Base-by-base conservation (phyloP, 2,329 filamentous ascomycete genomes). In the Colletotrichum chrysophilum region DNA sequence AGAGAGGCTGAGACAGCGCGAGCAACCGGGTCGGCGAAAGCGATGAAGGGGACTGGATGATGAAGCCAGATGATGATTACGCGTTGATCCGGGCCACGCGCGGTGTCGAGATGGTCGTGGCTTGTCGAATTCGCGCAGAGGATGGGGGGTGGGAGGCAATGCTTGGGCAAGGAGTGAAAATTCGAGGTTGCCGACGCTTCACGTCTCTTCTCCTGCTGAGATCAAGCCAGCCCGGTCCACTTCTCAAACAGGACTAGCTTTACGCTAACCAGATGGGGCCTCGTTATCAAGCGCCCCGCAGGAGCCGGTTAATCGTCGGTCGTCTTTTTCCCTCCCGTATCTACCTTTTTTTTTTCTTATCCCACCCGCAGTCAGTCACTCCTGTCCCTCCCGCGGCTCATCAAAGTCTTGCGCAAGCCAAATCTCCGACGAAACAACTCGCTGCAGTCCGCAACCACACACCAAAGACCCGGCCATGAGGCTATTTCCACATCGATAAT, bases 181-280 rank as follows among this genome's bases (percentile, higher is more conserved):
- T 86, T 87, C 85, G 82, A 86, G 83, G 85, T 86, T 82, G 81
- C 84, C 66, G 66, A 74, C 71, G 70, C 67, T 76, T 71, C 73
- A 72, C 67, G 68, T 69, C 68, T 83, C 43, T 52, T 52, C 43
- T 52, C 43, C 43, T 52, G 43, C 43, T 52, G 43, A 85, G 82
- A 85, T 82, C 81, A 80, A 80, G 81, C 81, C 84, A 82, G 80
- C 80, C 81, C 80, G 78, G 80, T 58, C 80, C 79, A 80, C 79
- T 30, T 66, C 82, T 81, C 79, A 82, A 83, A 83, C 79, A 70
- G 82, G 82, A 79, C 80, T 86, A 85, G 84, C 78, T 78, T 62
- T 14, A 56, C 61, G 75, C 85, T 85, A 85, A 68, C 83, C 81
- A 28, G 13, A 77, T 85, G 80, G 30, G 77, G 78, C 64, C 32